Percentiles rank a stretch among this genome's conserved stretches.
Evolutionary conservation across 441 rosid species (phyloP).

Genomic region (Viola pubescens): DNA sequence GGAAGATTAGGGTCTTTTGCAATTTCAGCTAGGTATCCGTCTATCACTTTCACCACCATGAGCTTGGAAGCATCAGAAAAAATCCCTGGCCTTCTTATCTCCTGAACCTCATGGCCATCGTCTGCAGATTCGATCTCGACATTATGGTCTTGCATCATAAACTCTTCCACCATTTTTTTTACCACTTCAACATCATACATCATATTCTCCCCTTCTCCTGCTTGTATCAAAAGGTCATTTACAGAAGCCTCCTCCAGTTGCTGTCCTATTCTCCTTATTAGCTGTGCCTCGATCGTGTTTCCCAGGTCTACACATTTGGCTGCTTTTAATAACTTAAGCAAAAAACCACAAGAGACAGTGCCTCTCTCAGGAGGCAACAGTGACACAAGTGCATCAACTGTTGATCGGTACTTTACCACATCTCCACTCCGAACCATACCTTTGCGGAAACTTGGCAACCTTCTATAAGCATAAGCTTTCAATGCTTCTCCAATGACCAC

Average conservation of each 20-base stretch:
- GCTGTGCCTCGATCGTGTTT: constrained; percentile 36
- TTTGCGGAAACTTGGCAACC: constrained; percentile 53
- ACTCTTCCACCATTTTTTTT: constrained; percentile 46
- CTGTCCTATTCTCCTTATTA: constrained; percentile 51
- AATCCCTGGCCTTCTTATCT: constrained; percentile 40
- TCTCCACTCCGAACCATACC: constrained; percentile 42
- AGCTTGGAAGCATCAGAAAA: constrained; percentile 73
- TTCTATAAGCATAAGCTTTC: constrained; percentile 71
- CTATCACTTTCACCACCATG: constrained; percentile 66
- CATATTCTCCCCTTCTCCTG: constrained; percentile 39
- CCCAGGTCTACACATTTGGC: constrained; percentile 45
- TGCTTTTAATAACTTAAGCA: constrained; percentile 70
- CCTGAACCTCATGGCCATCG: constrained; percentile 31
- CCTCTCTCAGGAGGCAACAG: constrained; percentile 60
- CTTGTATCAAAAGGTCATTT: constrained; percentile 48
- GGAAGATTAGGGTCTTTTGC: constrained; percentile 69
- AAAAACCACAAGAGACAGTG: constrained; percentile 61
- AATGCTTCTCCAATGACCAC: constrained; percentile 76
- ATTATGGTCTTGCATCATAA: constrained; percentile 46
- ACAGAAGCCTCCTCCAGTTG: constrained; percentile 76
- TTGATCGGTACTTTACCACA: constrained; percentile 36
- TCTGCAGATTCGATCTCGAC: constrained; percentile 33
- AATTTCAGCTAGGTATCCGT: constrained; percentile 71
- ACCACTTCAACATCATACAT: constrained; percentile 55
- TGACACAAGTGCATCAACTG: constrained; percentile 47